Evolutionary conservation across 2,329 filamentous ascomycete genomes (phyloP), one percentile per base, ranked within the genome.

Genomic region (Penicillium vulpinum): DNA sequence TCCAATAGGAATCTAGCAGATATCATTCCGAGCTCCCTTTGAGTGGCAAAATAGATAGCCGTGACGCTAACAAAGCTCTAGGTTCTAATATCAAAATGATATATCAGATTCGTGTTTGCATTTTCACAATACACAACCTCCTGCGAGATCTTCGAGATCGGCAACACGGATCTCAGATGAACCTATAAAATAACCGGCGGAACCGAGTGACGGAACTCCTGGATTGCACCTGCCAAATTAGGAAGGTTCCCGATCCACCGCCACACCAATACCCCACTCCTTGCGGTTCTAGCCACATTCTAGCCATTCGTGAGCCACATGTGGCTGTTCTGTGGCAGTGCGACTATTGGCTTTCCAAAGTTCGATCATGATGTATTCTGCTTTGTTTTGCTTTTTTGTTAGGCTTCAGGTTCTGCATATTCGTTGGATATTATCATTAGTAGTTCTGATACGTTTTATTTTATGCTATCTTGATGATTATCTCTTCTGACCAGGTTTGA

Each of bases 201-300:
- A n/a, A 22, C 28, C 11, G 24, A 40, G 22, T 18, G 7, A 15
- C 22, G 28, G 21, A 28, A 28, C 28, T 51, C 48, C 5, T 41
- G 39, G 26, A 36, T 24, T 28, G 6, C 21, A 35, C 33, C 33
- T 58, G 11, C 57, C 57, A n/a, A 41, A 64, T 59, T 22, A 35
- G 58, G 62, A 28, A 63, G 55, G n/a, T 1, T 0, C 13, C 11
- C 6, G 21, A 43, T 60, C 36, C 52, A 65, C 61, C 54, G 63
- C 62, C 63, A 65, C 62, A 65, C 24, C 31, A 10, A 18, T 36
- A 51, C 61, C 61, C 63, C 63, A 63, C 61, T 62, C 61, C 62
- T 65, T 65, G 53, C 61, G 13, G 38, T 45, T 56, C 24, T 3
- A 57, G 61, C 63, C 59, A 63, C 52, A 33, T 16, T 16, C 2